phyloP scores from a whole-genome alignment of 345 rosid genomes.

The Eucalyptus coolabah region DNA sequence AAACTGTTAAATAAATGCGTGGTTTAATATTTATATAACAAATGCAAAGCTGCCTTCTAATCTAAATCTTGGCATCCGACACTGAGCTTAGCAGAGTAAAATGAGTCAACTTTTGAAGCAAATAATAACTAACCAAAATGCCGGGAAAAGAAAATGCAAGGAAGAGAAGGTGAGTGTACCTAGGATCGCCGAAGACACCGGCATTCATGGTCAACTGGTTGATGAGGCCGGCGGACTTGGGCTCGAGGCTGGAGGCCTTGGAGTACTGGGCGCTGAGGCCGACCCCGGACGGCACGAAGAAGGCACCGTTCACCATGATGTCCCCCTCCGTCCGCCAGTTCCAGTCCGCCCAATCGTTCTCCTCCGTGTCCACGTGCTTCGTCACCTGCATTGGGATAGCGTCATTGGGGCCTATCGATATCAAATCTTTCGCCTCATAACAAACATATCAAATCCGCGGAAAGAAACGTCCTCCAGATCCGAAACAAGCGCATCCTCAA shows the following conservation, averaged over 20 bases:
- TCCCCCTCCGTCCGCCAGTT: conserved; percentile 98
- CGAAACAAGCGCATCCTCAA: neutral
- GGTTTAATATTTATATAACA: too few species aligned
- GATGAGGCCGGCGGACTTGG: conserved; percentile 48
- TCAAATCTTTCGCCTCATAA: neutral
- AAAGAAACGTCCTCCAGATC: neutral
- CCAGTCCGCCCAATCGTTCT: conserved; percentile 63
- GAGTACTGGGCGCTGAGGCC: conserved; percentile 48
- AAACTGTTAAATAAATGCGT: too few species aligned
- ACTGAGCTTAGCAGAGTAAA: neutral
- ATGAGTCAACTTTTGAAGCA: neutral
- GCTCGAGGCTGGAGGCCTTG: conserved; percentile 69
- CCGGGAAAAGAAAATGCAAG: neutral
- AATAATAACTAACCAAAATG: neutral
- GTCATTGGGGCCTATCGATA: neutral
- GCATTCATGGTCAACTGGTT: conserved; percentile 63
- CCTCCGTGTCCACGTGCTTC: conserved; percentile 73
- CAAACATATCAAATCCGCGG: neutral
- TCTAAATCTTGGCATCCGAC: neutral
- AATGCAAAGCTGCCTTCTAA: neutral
- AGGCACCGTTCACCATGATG: conserved; percentile 83
- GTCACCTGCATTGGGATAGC: conserved; percentile 45
- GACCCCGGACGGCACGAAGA: conserved; percentile 83
- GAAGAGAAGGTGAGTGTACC: conserved; percentile 6
- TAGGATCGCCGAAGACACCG: conserved; percentile 69